Percentiles rank a stretch among this genome's conserved stretches.
phyloP scores from a whole-genome alignment of 2,329 filamentous ascomycete species.

The Penicillium brevicompactum region DNA sequence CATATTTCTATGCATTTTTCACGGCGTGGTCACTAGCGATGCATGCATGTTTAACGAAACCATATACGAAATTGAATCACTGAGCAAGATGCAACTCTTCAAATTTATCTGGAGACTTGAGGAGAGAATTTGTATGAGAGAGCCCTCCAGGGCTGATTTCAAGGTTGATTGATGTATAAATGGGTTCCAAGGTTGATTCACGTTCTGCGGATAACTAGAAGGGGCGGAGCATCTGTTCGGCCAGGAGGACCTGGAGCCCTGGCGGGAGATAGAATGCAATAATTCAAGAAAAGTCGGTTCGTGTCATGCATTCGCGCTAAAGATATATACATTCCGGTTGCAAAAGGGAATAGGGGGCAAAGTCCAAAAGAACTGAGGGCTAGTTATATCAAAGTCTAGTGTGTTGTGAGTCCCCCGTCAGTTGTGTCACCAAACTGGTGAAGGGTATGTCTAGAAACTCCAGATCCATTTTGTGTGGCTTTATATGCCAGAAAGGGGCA shows the following conservation, averaged over 20 bases:
- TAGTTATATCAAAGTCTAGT: background rate
- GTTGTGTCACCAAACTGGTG: background rate
- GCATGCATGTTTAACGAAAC: background rate
- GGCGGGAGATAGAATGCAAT: background rate
- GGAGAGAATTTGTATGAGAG: too few species aligned
- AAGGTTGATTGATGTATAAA: too few species aligned
- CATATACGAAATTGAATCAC: background rate
- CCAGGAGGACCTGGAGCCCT: too few species aligned
- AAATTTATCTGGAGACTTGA: too few species aligned
- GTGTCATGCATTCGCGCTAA: constrained; percentile 21
- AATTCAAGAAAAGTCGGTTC: constrained; percentile 7
- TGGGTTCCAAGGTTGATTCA: too few species aligned
- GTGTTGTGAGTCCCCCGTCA: background rate
- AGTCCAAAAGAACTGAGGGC: background rate
- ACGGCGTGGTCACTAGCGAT: background rate
- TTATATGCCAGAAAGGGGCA: too few species aligned
- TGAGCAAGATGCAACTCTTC: background rate
- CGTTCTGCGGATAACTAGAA: too few species aligned
- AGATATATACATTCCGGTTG: constrained; percentile 21
- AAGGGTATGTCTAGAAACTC: constrained; percentile 8
- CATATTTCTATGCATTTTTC: background rate
- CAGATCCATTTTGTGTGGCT: background rate
- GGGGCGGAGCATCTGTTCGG: too few species aligned
- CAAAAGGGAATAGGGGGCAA: background rate
- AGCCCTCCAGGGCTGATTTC: background rate